Base-by-base conservation (phyloP, 768 basidiomycete species). In the Sarcomyxa edulis region DNA sequence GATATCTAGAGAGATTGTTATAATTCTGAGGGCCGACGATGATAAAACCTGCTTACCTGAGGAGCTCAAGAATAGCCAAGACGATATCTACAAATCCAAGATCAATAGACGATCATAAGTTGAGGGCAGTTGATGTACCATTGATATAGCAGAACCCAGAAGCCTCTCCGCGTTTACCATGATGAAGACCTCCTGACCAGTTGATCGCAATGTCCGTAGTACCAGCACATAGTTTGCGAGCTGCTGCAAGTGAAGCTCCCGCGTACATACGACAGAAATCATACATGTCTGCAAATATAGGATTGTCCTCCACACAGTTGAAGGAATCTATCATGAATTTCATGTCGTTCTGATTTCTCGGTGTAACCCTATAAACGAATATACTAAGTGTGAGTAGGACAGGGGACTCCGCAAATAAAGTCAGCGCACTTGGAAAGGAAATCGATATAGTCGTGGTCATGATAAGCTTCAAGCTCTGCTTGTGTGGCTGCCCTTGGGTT, bases 91-190 rank as follows among this genome's bases (percentile, higher is more conserved):
- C n/a, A n/a, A n/a, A n/a, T n/a, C n/a, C n/a, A n/a, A n/a, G n/a
- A n/a, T n/a, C n/a, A n/a, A n/a, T n/a, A n/a, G n/a, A n/a, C n/a
- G n/a, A n/a, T n/a, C n/a, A n/a, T n/a, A n/a, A n/a, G n/a, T n/a
- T n/a, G n/a, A n/a, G n/a, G n/a, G n/a, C n/a, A n/a, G n/a, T n/a
- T n/a, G n/a, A n/a, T n/a, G n/a, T n/a, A n/a, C n/a, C 94, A 56
- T 99, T 99, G 15, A 98, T 78, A 58, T 97, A 99, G 62, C 95
- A 99, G 58, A 99, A 99, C 2, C 95, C 95, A 52, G 93, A 97
- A 6, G 96, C 94, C 64, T 98, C 95, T 0, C 90, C 88, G 46
- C 94, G 85, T 66, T 98, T 98, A 2, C 95, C 96, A 52, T 99
- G 96, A 61, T 99, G 96, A 14, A 99, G 72, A 0, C 96, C 96